Conservation (phyloP, 2,329 filamentous ascomycete species). For the Phaeophleospora eucalypticola region DNA sequence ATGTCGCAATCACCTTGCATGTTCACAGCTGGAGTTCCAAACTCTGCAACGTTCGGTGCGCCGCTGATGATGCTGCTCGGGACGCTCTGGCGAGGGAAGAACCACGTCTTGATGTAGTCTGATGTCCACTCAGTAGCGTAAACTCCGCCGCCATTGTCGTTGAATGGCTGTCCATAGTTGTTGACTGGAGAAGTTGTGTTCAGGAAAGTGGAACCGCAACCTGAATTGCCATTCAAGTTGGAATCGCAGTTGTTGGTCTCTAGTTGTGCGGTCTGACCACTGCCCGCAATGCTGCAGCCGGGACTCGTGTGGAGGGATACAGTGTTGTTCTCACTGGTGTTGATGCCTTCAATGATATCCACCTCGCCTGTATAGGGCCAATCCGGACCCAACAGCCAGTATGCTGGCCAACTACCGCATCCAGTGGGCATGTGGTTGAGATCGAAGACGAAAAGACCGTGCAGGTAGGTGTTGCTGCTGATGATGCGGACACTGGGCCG, state of each 20-base stretch:
- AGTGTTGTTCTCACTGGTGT: conserved; percentile 25
- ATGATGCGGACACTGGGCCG: conserved; percentile 34
- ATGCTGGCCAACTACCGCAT: conserved; percentile 41
- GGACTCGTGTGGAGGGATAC: conserved; percentile 32
- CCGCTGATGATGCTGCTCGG: conserved; percentile 40
- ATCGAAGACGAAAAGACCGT: conserved; percentile 39
- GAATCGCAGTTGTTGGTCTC: conserved; percentile 27
- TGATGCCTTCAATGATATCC: conserved; percentile 37
- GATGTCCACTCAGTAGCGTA: conserved; percentile 37
- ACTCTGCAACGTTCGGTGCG: conserved; percentile 57
- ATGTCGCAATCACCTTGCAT: conserved; percentile 48
- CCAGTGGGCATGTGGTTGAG: conserved; percentile 36
- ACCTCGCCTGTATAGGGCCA: conserved; percentile 35
- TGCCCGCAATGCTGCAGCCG: conserved; percentile 31
- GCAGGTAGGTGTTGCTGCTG: conserved; percentile 36
- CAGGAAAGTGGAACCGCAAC: conserved; percentile 28
- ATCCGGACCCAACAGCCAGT: conserved; percentile 47
- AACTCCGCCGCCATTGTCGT: conserved; percentile 31
- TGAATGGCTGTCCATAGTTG: conserved; percentile 33
- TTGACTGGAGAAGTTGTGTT: conserved; percentile 24
- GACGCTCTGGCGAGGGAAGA: conserved; percentile 32
- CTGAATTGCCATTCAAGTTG: conserved; percentile 25
- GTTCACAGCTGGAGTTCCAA: conserved; percentile 61
- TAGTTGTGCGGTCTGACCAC: conserved; percentile 28
- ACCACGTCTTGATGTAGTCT: conserved; percentile 34